These are phyloP conservation scores for Sungouiozyma intestinalis DNA, from an alignment of 805 yeast species.

Conservation along the genomic window DNA sequence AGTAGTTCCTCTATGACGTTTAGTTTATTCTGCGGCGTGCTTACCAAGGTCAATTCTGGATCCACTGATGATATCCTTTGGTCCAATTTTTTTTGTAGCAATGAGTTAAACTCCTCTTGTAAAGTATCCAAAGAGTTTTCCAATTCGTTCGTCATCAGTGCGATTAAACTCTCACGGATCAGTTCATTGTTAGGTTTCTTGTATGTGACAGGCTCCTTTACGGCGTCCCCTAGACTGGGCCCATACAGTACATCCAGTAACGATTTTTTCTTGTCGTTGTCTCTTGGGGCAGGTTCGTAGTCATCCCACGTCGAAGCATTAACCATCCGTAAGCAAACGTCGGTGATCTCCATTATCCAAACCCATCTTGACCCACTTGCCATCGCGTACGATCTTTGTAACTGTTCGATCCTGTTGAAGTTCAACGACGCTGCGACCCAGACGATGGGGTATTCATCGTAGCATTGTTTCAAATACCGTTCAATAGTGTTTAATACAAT, in stretches of 20 bases:
- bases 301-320: neutral
- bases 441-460: neutral
- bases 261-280: neutral
- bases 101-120: neutral
- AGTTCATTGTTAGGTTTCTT: neutral
- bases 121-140: neutral
- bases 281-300: neutral
- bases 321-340: neutral
- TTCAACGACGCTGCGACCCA: neutral
- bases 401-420: neutral
- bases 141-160: neutral
- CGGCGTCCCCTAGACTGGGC: neutral
- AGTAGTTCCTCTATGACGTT: neutral
- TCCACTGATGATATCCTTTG: too few relatives aligned
- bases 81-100: neutral
- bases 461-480: neutral
- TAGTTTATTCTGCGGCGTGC: too few relatives aligned
- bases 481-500: neutral
- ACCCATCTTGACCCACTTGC: neutral
- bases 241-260: neutral
- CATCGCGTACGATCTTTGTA: neutral
- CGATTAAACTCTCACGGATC: neutral
- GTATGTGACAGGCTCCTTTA: neutral
- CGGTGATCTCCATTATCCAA: neutral
- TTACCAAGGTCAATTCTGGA: too few relatives aligned